Conservation (phyloP, 2,329 filamentous ascomycete genomes). For the Ophiocordyceps polyrhachis-furcata region DNA sequence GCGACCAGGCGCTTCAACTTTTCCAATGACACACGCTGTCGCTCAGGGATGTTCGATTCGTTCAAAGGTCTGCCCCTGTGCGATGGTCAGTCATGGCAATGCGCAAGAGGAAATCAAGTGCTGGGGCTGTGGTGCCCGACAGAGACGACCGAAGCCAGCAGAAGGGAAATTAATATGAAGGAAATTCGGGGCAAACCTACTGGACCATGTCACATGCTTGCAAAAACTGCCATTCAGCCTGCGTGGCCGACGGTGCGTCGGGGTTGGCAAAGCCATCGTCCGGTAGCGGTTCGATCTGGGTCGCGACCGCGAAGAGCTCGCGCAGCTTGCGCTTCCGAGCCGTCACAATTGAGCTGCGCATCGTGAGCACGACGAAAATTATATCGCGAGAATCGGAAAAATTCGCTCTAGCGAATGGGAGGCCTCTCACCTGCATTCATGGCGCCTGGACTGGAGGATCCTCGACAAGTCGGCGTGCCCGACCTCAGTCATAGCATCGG, state of each 20-base stretch:
- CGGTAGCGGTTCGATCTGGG: constrained; percentile 43
- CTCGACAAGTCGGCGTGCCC: constrained; percentile 44
- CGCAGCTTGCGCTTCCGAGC: constrained; percentile 83
- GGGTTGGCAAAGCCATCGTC: constrained; percentile 36
- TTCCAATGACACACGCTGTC: constrained; percentile 25
- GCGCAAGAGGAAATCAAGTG: background rate
- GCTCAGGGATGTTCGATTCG: constrained; percentile 32
- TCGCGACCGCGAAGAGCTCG: constrained; percentile 68
- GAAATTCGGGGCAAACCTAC: constrained; percentile 25
- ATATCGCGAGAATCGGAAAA: constrained; percentile 30
- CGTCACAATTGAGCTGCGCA: constrained; percentile 48
- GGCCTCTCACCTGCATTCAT: constrained; percentile 38
- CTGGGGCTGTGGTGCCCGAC: background rate
- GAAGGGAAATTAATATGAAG: background rate
- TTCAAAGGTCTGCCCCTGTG: constrained; percentile 24
- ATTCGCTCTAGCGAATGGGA: constrained; percentile 24
- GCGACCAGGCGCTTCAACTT: constrained; percentile 19
- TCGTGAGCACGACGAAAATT: constrained; percentile 24
- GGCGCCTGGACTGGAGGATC: constrained; percentile 46
- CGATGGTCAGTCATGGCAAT: constrained; percentile 7
- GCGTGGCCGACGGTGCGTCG: constrained; percentile 33
- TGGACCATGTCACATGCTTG: constrained; percentile 38
- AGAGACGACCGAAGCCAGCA: background rate
- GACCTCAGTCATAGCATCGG: constrained; percentile 55
- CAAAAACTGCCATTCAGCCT: constrained; percentile 36